These are phyloP conservation scores for Parachaetomium inaequale DNA, from an alignment of 495 filamentous ascomycete genomes.

Conservation along the genomic window DNA sequence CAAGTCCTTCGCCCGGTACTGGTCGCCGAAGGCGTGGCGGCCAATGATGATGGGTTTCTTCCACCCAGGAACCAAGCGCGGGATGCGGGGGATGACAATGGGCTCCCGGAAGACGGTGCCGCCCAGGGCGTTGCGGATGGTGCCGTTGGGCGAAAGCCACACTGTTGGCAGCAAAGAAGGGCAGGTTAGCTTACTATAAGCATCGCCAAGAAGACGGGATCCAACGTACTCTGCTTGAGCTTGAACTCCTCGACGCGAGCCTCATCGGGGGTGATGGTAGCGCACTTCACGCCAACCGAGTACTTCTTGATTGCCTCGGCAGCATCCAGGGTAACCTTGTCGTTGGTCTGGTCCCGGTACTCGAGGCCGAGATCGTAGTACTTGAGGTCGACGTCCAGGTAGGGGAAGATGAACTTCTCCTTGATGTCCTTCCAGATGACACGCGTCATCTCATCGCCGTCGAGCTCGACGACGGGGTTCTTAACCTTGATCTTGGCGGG, in stretches of 20 bases:
- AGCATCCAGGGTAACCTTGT: constrained; percentile 89
- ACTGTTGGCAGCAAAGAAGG: constrained; percentile 40
- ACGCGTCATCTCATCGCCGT: constrained; percentile 99
- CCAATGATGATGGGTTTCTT: constrained; percentile 98
- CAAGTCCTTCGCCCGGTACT: constrained; percentile 92
- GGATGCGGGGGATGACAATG: constrained; percentile 89
- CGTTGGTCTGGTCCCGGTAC: constrained; percentile 92
- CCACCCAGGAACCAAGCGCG: constrained; percentile 92
- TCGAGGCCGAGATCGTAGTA: constrained; percentile 97
- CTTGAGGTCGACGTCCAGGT: constrained; percentile 95
- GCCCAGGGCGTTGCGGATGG: constrained; percentile 91
- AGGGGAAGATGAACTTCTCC: constrained; percentile 93
- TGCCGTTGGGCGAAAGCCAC: constrained; percentile 98
- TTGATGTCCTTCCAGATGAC: constrained; percentile 99
- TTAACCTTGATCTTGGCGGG: constrained; percentile 86
- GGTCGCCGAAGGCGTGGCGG: constrained; percentile 96
- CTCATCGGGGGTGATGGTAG: constrained; percentile 98
- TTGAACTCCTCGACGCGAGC: constrained; percentile 95
- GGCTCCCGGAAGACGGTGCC: constrained; percentile 98
- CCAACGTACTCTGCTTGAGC: constrained; percentile 81
- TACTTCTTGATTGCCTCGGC: constrained; percentile 99
- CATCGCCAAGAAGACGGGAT: neutral
- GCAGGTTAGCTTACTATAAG: constrained; percentile 14
- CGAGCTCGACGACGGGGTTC: constrained; percentile 95
- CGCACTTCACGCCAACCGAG: constrained; percentile 97